Base-by-base conservation (phyloP, 176 grass and related monocot species). In the Triticum aestivum region DNA sequence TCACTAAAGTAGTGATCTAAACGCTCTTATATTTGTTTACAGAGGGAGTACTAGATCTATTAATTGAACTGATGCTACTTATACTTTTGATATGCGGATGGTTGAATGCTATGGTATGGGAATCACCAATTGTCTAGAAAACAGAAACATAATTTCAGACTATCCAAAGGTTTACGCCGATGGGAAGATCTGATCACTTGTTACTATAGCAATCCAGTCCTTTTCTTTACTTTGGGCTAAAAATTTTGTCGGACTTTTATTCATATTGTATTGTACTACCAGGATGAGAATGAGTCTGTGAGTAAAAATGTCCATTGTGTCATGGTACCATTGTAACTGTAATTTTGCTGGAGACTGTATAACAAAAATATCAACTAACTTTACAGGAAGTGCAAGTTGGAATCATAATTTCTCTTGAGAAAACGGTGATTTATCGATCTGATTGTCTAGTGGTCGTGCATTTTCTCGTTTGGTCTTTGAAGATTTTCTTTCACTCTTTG, bases 381-480 rank as follows among this genome's bases (percentile, higher is more conserved):
- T 2, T 2, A 42, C 41, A 42, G 41, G 41, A 42, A 42, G 41
- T 42, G 41, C 41, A 42, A 42, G 41, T 42, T 42, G 41, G 41
- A 42, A 42, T 2, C 41, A 42, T 42, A 42, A 42, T 42, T 42
- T 42, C 13, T 80, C 56, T 56, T 30, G 11, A 30, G 2, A 17
- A 79, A 63, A 56, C 85, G n/a, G 61, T 66, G 49, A 44, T 21
- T 80, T 30, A 66, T 66, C 33, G 68, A 11, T 30, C n/a, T 76
- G 17, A 59, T 73, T 69, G 33, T 23, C 30, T 73, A 72, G 21
- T 54, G 54, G 79, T 23, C 72, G 12, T 34, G 73, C n/a, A 79
- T 74, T 83, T 82, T 35, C 59, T 74, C 0, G 2, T 59, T 24
- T 61, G 80, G 42, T 79, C 34, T 33, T 72, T 29, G 8, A 64